Evolutionary conservation across 148 eudicot genomes (phyloP), one percentile per base, ranked within the genome.

Genomic region (Cornus controversa): DNA sequence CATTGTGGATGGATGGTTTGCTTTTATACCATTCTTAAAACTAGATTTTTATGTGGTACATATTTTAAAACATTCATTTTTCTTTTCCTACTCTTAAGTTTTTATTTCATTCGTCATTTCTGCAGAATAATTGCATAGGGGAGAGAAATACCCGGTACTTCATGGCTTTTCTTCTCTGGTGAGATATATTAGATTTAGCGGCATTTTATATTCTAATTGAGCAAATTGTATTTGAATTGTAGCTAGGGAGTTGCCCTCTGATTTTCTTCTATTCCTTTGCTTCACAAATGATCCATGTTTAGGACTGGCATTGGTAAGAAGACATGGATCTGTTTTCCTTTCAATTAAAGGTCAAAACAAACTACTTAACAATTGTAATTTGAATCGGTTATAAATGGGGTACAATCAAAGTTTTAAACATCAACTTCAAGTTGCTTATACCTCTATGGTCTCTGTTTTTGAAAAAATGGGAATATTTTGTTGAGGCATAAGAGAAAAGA

Each of bases 1-100:
- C 98, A 96, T 58, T 96, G 99, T 75, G 98, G 98, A 84, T 96
- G 98, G 99, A 93, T 96, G 99, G 99, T 96, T 74, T 73, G 99
- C 15, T 53, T 76, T 27, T 63, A 26, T 37, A n/a, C 40, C 22
- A 42, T 68, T 76, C 20, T 62, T 10, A 15, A 36, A 62, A 73
- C 64, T 13, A 9, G 8, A 29, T 57, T 11, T 23, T 50, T 2
- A 45, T 20, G 58, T 64, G 65, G 34, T 34, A 34, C 23, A 23
- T 66, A 71, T n/a, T 67, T 18, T 29, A 70, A 75, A 9, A 50
- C 5, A 64, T 71, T 64, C 15, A n/a, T n/a, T 77, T 65, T 7
- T 45, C 34, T 16, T 68, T 34, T 36, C 29, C 29, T 27, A 60
- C 37, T 74, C 66, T 71, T 20, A 25, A n/a, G 27, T 73, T 57